Conservation (phyloP, 2,329 filamentous ascomycete species). For the Cercospora sp. region DNA sequence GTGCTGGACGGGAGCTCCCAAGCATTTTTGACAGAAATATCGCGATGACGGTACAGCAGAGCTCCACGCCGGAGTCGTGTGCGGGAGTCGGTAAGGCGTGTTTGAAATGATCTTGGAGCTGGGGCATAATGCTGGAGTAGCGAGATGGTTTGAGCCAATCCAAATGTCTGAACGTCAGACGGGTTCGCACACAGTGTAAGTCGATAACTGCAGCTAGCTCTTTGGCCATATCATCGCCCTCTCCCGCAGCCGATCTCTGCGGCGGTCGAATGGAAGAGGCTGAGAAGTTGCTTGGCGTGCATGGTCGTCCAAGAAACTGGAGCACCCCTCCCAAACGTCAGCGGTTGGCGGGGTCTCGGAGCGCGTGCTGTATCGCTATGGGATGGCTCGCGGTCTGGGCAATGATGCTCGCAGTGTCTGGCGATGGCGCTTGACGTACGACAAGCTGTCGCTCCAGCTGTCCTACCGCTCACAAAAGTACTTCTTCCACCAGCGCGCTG, state of each 20-base stretch:
- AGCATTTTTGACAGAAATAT: neutral
- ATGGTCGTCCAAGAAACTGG: neutral
- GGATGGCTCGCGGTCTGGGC: neutral
- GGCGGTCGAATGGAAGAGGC: conserved; percentile 16
- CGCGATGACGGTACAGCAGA: neutral
- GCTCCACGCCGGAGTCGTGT: neutral
- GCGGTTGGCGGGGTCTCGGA: conserved; percentile 14
- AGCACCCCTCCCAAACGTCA: conserved; percentile 13
- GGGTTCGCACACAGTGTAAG: neutral
- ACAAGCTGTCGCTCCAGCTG: conserved; percentile 1
- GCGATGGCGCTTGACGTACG: conserved; percentile 16
- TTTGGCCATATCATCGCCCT: neutral
- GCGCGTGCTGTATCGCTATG: neutral
- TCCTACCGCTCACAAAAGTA: neutral
- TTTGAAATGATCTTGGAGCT: neutral
- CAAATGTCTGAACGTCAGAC: neutral
- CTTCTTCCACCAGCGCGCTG: conserved; percentile 2
- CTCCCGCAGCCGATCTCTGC: neutral
- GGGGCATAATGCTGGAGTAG: neutral
- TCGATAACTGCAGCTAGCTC: neutral
- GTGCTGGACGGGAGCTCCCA: neutral
- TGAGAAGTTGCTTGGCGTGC: neutral
- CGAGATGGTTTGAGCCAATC: neutral
- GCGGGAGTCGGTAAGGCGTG: neutral
- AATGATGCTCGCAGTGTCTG: conserved; percentile 15